Evolutionary conservation across 2,329 filamentous ascomycete species (phyloP), one percentile per base, ranked within the genome.

Genomic region (Calonectria henricotiae): DNA sequence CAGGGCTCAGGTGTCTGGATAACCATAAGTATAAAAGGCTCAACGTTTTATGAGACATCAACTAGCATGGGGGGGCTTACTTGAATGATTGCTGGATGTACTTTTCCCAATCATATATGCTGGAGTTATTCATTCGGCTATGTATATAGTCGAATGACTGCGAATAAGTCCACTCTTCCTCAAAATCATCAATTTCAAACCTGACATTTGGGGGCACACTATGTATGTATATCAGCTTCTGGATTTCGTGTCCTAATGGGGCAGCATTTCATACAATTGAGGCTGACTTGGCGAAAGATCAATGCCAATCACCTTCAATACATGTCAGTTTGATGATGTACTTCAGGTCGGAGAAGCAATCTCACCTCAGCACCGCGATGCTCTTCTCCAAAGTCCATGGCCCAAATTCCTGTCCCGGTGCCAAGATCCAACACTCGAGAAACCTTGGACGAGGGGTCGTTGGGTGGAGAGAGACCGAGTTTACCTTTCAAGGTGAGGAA

Each of bases 1-100:
- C 75, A 0, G 73, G 72, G 3, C n/a, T 30, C 17, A 77, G 75
- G 9, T 77, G 73, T 3, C 75, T 76, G 1, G 4, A 8, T 1
- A 0, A n/a, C 8, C 7, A 2, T 47, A 11, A 62, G 60, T 3
- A 37, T 37, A 11, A 44, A 30, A n/a, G 2, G 12, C 2, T 11
- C 35, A 5, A 0, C 7, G 12, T 25, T 17, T 62, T 9, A 8
- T 37, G 4, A n/a, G 13, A 49, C 27, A 7, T 30, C 27, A 37
- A 3, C 5, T 4, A 13, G 4, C 15, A 12, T 20, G 7, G 11
- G 4, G 4, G 17, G 4, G 13, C 64, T 51, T 43, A 67, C 64
- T 67, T 13, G 44, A 61, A 67, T 3, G 39, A 43, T 25, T 67
- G 60, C 27, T 49, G 8, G 1, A 67, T 27, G 35, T 67, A 67